Percentiles rank a stretch among this genome's conserved stretches.
These are phyloP conservation scores for Eucalyptus viminalis DNA, from an alignment of 345 rosid genomes.

Conservation along the genomic window DNA sequence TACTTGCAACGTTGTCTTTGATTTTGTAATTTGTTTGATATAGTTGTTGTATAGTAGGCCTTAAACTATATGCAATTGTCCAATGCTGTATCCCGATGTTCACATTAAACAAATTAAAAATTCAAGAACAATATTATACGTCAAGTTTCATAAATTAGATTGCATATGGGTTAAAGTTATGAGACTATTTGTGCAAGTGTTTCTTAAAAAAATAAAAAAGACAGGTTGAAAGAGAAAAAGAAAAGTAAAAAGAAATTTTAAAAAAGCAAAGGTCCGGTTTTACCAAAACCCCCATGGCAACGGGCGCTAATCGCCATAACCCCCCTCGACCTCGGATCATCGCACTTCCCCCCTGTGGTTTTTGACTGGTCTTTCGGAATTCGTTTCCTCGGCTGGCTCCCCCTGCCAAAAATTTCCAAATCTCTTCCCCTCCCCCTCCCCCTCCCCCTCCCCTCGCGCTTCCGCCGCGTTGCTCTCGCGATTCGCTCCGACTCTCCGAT, in stretches of 20 bases:
- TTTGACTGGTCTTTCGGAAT: not conserved
- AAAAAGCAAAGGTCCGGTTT: not conserved
- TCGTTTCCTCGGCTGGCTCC: not conserved
- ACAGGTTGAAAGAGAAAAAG: not conserved
- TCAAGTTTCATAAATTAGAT: not conserved
- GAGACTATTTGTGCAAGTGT: fast-evolving
- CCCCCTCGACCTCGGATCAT: not conserved
- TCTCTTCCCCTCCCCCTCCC: not conserved
- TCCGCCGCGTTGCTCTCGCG: not conserved
- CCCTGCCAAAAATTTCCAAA: not conserved
- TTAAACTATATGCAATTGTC: fast-evolving
- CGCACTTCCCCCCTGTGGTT: not conserved
- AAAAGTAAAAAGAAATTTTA: not conserved
- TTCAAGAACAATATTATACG: fast-evolving
- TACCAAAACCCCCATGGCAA: not conserved
- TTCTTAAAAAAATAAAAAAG: not conserved
- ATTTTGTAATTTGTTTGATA: not conserved
- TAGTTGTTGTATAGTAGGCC: fast-evolving
- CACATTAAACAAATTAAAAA: not conserved
- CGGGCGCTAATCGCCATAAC: not conserved
- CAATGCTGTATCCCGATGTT: fast-evolving
- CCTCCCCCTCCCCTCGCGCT: not conserved
- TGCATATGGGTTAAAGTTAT: fast-evolving
- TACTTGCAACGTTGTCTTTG: fast-evolving
- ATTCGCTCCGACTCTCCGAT: not conserved